Evolutionary conservation across 202 grass and related monocot genomes (phyloP).

Genomic region (Zizania palustris): DNA sequence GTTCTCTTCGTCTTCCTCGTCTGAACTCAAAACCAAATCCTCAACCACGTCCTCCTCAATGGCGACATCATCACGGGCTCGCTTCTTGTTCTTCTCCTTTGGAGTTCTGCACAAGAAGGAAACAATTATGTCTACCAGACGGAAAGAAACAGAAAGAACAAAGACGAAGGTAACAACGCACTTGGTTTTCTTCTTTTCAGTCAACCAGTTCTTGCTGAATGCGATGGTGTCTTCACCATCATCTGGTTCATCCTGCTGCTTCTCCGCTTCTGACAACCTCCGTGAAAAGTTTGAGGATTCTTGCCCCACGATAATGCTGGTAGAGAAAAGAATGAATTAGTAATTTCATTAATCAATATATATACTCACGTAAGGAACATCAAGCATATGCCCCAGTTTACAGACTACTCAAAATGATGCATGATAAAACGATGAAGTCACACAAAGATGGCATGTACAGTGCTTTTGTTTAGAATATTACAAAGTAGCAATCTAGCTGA

Average conservation of each 20-base stretch:
- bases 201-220: slow-evolving; percentile 71
- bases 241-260: slow-evolving; percentile 58
- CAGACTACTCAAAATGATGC: slow-evolving; percentile 15
- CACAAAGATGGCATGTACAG: background rate
- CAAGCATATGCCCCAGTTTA: background rate
- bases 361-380: slow-evolving; percentile 4
- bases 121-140: slow-evolving; percentile 12
- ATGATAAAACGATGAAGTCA: slow-evolving; percentile 26
- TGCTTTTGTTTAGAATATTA: slow-evolving; percentile 23
- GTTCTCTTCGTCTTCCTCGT: slow-evolving; percentile 49
- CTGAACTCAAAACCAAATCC: slow-evolving; percentile 73
- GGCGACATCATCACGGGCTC: slow-evolving; percentile 37
- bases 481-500: too few relatives aligned
- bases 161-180: slow-evolving; percentile 40
- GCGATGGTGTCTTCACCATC: slow-evolving; percentile 60
- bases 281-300: slow-evolving; percentile 66
- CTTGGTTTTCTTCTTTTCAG: slow-evolving; percentile 86
- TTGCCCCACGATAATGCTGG: slow-evolving; percentile 75
- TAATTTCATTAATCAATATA: slow-evolving; percentile 32
- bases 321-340: slow-evolving; percentile 31
- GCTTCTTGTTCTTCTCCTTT: slow-evolving; percentile 72
- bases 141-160: background rate
- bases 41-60: slow-evolving; percentile 64
- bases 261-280: slow-evolving; percentile 58
- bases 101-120: slow-evolving; percentile 48